phyloP scores from a whole-genome alignment of 2,329 filamentous ascomycete species.

The Didymella exigua region DNA sequence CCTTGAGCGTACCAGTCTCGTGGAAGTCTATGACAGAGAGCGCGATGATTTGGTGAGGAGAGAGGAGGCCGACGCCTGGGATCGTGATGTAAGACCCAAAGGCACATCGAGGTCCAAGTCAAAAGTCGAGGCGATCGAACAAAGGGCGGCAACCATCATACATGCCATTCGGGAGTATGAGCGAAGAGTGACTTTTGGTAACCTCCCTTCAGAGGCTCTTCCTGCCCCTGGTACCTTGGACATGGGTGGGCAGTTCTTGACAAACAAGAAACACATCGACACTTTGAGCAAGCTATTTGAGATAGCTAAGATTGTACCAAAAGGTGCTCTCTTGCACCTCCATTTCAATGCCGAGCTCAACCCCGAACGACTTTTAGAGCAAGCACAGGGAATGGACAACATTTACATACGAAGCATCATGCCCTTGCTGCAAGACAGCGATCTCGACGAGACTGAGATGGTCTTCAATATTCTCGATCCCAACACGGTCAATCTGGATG shows the following conservation, averaged over 20 bases:
- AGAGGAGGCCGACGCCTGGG: conserved; percentile 47
- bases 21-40: conserved; percentile 24
- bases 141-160: conserved; percentile 48
- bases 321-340: conserved; percentile 74
- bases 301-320: conserved; percentile 67
- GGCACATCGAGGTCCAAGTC: neutral
- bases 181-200: conserved; percentile 50
- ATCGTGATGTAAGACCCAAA: conserved; percentile 35
- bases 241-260: conserved; percentile 56
- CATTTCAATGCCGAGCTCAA: conserved; percentile 78
- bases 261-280: conserved; percentile 52
- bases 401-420: conserved; percentile 73
- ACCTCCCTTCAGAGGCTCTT: conserved; percentile 50
- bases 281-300: conserved; percentile 62
- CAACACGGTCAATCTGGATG: conserved; percentile 28
- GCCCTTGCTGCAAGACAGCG: conserved; percentile 51
- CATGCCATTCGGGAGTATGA: conserved; percentile 51
- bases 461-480: conserved; percentile 62
- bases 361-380: conserved; percentile 65
- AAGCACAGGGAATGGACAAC: conserved; percentile 55
- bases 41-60: conserved; percentile 36
- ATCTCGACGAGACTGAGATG: conserved; percentile 63
- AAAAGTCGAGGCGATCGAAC: conserved; percentile 11
- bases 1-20: neutral
- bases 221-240: conserved; percentile 49